Evolutionary conservation across 768 basidiomycete genomes (phyloP).

Genomic region (Mycena leptocephala): DNA sequence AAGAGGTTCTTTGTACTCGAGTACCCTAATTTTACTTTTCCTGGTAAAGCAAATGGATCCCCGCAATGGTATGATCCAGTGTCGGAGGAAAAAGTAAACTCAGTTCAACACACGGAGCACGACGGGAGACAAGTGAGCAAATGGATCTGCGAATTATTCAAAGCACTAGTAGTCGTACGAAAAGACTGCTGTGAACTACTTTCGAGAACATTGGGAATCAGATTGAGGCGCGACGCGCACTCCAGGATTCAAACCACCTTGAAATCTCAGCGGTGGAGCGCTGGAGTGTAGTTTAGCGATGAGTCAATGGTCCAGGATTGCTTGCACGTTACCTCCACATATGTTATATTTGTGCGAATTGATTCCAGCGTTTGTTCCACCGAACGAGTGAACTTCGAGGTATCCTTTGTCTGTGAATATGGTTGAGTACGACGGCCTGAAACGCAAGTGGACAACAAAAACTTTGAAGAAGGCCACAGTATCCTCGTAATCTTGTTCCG

Average conservation of each 20-base stretch:
- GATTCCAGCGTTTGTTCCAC: conserved; percentile 65
- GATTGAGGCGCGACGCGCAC: background rate
- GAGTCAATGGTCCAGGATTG: background rate
- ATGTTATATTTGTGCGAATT: background rate
- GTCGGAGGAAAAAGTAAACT: too few relatives aligned
- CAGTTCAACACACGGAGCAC: too few relatives aligned
- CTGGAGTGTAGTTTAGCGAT: too few relatives aligned
- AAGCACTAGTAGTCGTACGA: too few relatives aligned
- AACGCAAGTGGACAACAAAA: background rate
- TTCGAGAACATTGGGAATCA: too few relatives aligned
- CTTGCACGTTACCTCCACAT: background rate
- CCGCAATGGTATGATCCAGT: too few relatives aligned
- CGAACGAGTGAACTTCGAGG: conserved; percentile 59
- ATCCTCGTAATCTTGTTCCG: background rate
- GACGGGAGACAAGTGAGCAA: too few relatives aligned
- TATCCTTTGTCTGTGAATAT: conserved; percentile 57
- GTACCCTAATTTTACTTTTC: too few relatives aligned
- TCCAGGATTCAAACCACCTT: background rate
- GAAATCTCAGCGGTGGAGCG: background rate
- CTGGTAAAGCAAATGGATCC: too few relatives aligned
- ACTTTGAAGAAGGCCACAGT: conserved; percentile 23
- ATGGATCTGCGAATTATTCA: too few relatives aligned
- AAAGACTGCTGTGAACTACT: too few relatives aligned
- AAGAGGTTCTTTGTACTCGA: too few relatives aligned
- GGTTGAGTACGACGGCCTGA: background rate